These are phyloP conservation scores for Aspergillus fischeri DNA, from an alignment of 2,329 filamentous ascomycete species.

Conservation along the genomic window DNA sequence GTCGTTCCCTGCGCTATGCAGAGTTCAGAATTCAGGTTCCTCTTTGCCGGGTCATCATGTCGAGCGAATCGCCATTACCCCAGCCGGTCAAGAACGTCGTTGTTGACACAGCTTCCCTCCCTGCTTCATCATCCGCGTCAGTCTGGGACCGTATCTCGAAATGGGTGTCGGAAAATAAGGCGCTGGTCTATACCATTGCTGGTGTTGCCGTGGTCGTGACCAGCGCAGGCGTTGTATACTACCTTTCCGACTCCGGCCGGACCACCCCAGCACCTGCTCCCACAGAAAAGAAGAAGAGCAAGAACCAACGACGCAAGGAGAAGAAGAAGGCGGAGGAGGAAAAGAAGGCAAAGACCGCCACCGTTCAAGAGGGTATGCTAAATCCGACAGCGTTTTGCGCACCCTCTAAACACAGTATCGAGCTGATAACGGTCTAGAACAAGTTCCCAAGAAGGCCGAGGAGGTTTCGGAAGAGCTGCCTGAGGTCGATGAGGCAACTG, in stretches of 20 bases:
- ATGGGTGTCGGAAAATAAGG: slow-evolving; percentile 96
- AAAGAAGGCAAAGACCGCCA: slow-evolving; percentile 50
- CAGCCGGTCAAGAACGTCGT: slow-evolving; percentile 35
- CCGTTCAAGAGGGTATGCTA: slow-evolving; percentile 32
- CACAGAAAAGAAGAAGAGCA: slow-evolving; percentile 66
- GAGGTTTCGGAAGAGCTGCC: slow-evolving; percentile 63
- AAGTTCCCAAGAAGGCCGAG: slow-evolving; percentile 47
- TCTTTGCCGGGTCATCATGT: slow-evolving; percentile 34
- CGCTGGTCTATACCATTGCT: slow-evolving; percentile 90
- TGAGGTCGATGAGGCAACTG: slow-evolving; percentile 52
- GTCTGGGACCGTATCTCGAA: slow-evolving; percentile 85
- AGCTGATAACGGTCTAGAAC: slow-evolving; percentile 22
- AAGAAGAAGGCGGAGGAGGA: slow-evolving; percentile 49
- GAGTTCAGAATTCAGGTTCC: slow-evolving; percentile 11
- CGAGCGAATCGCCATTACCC: slow-evolving; percentile 35
- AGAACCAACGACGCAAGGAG: slow-evolving; percentile 85
- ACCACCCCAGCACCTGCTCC: slow-evolving; percentile 35
- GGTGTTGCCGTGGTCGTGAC: slow-evolving; percentile 90
- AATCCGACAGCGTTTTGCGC: slow-evolving; percentile 34
- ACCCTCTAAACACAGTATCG: slow-evolving; percentile 16
- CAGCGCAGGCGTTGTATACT: slow-evolving; percentile 89
- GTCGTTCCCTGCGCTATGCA: slow-evolving; percentile 2
- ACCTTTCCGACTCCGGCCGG: slow-evolving; percentile 59
- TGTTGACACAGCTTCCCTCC: slow-evolving; percentile 38
- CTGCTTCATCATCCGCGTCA: slow-evolving; percentile 56